Evolutionary conservation across 2,329 filamentous ascomycete species (phyloP).

Genomic region (Ophiostoma ulmi): DNA sequence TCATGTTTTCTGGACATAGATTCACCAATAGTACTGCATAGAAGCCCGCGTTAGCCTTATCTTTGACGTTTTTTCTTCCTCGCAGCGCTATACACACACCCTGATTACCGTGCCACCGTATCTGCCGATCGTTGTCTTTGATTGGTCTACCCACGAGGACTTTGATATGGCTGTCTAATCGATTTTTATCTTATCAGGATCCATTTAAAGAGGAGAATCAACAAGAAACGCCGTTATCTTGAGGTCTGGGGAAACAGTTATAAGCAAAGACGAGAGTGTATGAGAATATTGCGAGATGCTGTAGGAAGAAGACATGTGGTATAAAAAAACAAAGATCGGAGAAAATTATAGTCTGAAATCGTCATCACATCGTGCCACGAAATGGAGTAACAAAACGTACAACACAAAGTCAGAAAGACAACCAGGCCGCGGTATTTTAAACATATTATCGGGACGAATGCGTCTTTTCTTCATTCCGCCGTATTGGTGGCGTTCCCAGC

Average conservation of each 20-base stretch:
- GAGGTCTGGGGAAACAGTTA: not conserved
- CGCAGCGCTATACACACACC: not conserved
- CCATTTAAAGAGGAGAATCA: conserved; percentile 14
- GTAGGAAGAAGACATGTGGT: not conserved
- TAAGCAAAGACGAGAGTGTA: not conserved
- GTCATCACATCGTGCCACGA: not conserved
- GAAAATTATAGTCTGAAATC: not conserved
- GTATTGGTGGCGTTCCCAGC: conserved; percentile 5
- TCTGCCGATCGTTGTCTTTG: not conserved
- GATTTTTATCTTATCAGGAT: conserved; percentile 13
- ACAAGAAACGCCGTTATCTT: not conserved
- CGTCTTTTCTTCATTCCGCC: not conserved
- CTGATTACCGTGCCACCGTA: not conserved
- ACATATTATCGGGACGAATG: not conserved
- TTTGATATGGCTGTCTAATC: conserved; percentile 11
- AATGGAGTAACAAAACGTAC: not conserved
- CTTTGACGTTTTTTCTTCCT: conserved; percentile 8
- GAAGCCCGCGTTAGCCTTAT: not conserved
- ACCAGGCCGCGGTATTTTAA: not conserved
- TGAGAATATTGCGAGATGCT: not conserved
- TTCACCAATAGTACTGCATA: not conserved
- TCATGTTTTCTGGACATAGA: not conserved
- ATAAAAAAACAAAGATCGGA: not conserved
- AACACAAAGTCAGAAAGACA: not conserved
- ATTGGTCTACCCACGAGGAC: conserved; percentile 7